phyloP scores from a whole-genome alignment of 179 eudicot genomes.

The Dionaea muscipula region DNA sequence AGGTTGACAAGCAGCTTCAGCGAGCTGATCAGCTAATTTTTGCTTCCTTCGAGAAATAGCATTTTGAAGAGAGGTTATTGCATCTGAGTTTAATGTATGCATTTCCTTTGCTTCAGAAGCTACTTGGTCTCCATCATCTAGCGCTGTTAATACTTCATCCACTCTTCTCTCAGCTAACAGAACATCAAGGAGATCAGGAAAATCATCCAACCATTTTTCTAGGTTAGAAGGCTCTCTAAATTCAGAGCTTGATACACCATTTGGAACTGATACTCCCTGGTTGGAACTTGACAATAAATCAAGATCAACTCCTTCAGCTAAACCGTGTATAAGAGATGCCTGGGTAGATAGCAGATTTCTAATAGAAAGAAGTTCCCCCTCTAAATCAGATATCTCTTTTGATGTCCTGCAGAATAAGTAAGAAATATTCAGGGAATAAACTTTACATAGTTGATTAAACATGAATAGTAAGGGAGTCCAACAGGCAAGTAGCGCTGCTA shows the following conservation, averaged over 20 bases:
- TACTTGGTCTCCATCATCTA: conserved; percentile 72
- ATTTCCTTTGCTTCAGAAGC: conserved; percentile 70
- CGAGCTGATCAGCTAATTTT: conserved; percentile 91
- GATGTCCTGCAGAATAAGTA: conserved; percentile 52
- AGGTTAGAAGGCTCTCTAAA: conserved; percentile 57
- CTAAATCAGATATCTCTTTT: conserved; percentile 96
- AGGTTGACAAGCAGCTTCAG: conserved; percentile 94
- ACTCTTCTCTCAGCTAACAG: conserved; percentile 93
- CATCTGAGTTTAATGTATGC: conserved; percentile 39
- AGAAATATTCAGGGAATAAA: too few species aligned
- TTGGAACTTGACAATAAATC: conserved; percentile 38
- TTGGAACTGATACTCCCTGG: conserved; percentile 32
- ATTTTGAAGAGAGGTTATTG: conserved; percentile 44
- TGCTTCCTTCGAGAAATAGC: conserved; percentile 62
- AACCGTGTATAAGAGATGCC: conserved; percentile 74
- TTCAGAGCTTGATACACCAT: conserved; percentile 28
- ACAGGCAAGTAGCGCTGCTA: too few species aligned
- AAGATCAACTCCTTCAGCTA: conserved; percentile 83
- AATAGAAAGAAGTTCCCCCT: conserved; percentile 90
- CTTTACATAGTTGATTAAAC: too few species aligned
- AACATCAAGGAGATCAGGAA: conserved; percentile 87
- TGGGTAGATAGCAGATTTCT: conserved; percentile 91
- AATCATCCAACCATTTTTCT: conserved; percentile 68
- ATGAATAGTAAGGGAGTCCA: too few species aligned
- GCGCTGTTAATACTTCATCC: conserved; percentile 70